Evolutionary conservation across 163 green algal species (phyloP).

Genomic region (Scenedesmus sp.): DNA sequence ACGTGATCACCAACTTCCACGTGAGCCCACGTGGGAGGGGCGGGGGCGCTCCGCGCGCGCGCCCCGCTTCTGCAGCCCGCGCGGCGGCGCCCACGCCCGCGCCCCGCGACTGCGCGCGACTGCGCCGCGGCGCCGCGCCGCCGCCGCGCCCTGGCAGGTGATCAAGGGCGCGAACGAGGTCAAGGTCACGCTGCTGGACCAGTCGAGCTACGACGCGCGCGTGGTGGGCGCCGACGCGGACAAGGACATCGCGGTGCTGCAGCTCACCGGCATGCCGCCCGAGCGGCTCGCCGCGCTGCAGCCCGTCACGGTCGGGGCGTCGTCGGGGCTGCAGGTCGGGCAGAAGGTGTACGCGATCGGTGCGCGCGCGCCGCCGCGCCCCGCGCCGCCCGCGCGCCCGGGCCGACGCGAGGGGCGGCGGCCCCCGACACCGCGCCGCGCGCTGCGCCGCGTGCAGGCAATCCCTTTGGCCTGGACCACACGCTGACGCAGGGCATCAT

Average conservation of each 20-base stretch:
- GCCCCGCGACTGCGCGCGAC: background rate
- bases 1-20: slow-evolving; percentile 84
- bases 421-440: too few relatives aligned
- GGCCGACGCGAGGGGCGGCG: too few relatives aligned
- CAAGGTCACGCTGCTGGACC: slow-evolving; percentile 87
- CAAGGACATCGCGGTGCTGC: slow-evolving; percentile 74
- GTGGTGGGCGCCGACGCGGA: slow-evolving; percentile 63
- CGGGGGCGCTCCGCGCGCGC: too few relatives aligned
- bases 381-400: too few relatives aligned
- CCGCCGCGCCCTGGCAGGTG: slow-evolving; percentile 3
- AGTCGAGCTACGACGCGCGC: slow-evolving; percentile 77
- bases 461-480: slow-evolving; percentile 55
- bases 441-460: too few relatives aligned
- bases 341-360: slow-evolving; percentile 66
- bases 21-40: too few relatives aligned
- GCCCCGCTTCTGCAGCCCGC: background rate
- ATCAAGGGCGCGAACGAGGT: slow-evolving; percentile 59
- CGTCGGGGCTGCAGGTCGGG: slow-evolving; percentile 66
- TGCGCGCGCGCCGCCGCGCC: too few relatives aligned
- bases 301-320: slow-evolving; percentile 68
- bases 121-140: background rate
- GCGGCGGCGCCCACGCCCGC: background rate
- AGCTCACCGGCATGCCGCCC: too few relatives aligned
- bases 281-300: too few relatives aligned
- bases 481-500: slow-evolving; percentile 78